Evolutionary conservation across 768 basidiomycete species (phyloP), one percentile per base, ranked within the genome.

Genomic region (Rubroboletus pulcherrimus): DNA sequence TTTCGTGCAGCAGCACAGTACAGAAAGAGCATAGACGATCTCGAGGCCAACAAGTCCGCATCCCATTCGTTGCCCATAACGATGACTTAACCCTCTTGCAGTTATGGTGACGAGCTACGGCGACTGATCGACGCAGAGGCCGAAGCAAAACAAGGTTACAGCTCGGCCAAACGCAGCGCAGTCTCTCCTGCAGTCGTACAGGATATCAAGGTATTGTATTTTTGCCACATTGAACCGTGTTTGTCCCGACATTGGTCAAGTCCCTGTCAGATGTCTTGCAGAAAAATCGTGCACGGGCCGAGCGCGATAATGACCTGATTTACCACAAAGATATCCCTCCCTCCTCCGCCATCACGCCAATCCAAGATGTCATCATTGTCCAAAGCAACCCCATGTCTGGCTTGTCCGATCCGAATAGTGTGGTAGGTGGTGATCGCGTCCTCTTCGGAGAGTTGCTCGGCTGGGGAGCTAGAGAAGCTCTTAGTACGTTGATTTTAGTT

Each of bases 251-350:
- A 5, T 47, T 1, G 9, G 38, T 17, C 24, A 67, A 98, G 94
- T 91, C 89, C 1, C 75, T 98, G 15, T 73, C 89, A 26, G 85
- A 87, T 44, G 84, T 76, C 8, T 75, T 97, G 26, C 81, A 87
- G 60, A 83, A 81, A 49, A 81, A 84, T 53, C 70, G 89, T 34
- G 71, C 76, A 5, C 81, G 91, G 14, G 91, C 95, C 0, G 83
- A 87, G 59, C 83, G 92, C 33, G 96, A 98, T 70, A 99, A 99
- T 68, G 90, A 96, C 70, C 75, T 97, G 7, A 97, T 99, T 38
- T 99, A 98, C 73, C 93, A 97, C 62, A 81, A 91, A 49, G 87
- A 91, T 53, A 78, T 96, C 1, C 93, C 95, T 1, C 75, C 93
- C 0, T 63, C 81, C 5, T 83, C 87, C 2, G 79, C 86, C 15